A percentile compares a stretch with the other conserved stretches of the same genome.
Evolutionary conservation across 2,329 filamentous ascomycete genomes (phyloP).

Genomic region (Ophiostoma piceae): DNA sequence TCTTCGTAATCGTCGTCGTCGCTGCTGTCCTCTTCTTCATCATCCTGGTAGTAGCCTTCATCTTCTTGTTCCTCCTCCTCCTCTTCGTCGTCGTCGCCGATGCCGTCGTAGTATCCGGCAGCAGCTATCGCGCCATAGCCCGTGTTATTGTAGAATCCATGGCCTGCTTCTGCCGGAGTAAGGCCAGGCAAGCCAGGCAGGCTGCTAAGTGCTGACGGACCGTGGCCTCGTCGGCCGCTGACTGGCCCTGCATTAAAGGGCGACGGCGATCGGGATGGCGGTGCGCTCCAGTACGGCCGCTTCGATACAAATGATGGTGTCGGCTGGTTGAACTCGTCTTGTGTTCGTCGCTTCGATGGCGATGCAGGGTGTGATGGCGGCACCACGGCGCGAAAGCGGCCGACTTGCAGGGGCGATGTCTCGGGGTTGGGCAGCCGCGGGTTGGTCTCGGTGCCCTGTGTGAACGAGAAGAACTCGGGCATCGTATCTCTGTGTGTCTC

Average conservation of each 20-base stretch:
- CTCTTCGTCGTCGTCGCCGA: slow-evolving; percentile 21
- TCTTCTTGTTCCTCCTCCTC: slow-evolving; percentile 15
- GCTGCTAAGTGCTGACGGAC: slow-evolving; percentile 3
- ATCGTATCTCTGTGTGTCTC: slow-evolving; percentile 37
- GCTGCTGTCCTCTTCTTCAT: slow-evolving; percentile 8
- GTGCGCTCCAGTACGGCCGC: slow-evolving; percentile 19
- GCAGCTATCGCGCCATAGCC: slow-evolving; percentile 22
- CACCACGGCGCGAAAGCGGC: slow-evolving; percentile 57
- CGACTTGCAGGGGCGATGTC: slow-evolving; percentile 56
- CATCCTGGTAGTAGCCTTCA: slow-evolving; percentile 1
- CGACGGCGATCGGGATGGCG: slow-evolving; percentile 21
- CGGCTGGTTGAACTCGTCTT: slow-evolving; percentile 12
- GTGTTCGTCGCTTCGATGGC: slow-evolving; percentile 2
- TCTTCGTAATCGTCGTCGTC: slow-evolving; percentile 16
- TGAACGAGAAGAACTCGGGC: slow-evolving; percentile 64
- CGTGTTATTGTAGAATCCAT: slow-evolving; percentile 22
- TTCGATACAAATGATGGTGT: slow-evolving; percentile 12
- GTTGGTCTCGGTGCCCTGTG: slow-evolving; percentile 57
- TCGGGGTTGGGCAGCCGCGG: slow-evolving; percentile 42
- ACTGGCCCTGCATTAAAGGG: slow-evolving; percentile 15
- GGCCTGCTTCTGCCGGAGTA: neutral
- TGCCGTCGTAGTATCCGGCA: slow-evolving; percentile 20
- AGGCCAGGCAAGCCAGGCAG: neutral
- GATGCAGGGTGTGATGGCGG: slow-evolving; percentile 21
- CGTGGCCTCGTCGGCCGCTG: neutral